Conservation (phyloP, 139 green algal genomes). For the Eudorina sp. region DNA sequence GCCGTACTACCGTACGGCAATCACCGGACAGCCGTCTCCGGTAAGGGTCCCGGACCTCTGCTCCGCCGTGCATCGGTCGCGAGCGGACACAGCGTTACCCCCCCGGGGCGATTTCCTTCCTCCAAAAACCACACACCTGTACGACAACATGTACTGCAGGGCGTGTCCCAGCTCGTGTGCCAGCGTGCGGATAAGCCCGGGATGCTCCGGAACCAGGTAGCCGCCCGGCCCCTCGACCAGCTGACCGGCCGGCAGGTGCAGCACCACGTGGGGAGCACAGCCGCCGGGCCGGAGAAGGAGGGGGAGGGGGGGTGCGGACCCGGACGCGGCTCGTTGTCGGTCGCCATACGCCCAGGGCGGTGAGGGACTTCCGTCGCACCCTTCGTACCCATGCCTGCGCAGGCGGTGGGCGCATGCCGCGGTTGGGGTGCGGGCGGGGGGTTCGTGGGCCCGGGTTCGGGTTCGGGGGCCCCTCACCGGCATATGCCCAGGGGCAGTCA, state of each 20-base stretch:
- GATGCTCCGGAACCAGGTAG: slow-evolving; percentile 8
- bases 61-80: too few species aligned
- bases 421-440: background rate
- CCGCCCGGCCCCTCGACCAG: background rate
- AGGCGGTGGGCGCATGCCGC: too few species aligned
- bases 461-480: background rate
- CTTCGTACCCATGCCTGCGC: background rate
- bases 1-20: too few species aligned
- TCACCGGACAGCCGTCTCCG: too few species aligned
- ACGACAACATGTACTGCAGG: slow-evolving; percentile 33
- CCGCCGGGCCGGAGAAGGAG: background rate
- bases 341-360: background rate
- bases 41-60: too few species aligned
- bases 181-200: slow-evolving; percentile 13
- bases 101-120: too few species aligned
- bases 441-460: background rate
- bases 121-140: slow-evolving; percentile 14
- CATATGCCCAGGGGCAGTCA: background rate
- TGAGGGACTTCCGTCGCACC: background rate
- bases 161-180: slow-evolving; percentile 36
- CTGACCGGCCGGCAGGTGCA: slow-evolving; percentile 21
- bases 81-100: too few species aligned
- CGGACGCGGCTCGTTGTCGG: background rate
- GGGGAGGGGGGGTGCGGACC: background rate
- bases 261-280: slow-evolving; percentile 9